Percentiles rank a stretch among this genome's conserved stretches.
These are phyloP conservation scores for Scheffersomyces segobiensis DNA, from an alignment of 1,139 yeast species.

Conservation along the genomic window DNA sequence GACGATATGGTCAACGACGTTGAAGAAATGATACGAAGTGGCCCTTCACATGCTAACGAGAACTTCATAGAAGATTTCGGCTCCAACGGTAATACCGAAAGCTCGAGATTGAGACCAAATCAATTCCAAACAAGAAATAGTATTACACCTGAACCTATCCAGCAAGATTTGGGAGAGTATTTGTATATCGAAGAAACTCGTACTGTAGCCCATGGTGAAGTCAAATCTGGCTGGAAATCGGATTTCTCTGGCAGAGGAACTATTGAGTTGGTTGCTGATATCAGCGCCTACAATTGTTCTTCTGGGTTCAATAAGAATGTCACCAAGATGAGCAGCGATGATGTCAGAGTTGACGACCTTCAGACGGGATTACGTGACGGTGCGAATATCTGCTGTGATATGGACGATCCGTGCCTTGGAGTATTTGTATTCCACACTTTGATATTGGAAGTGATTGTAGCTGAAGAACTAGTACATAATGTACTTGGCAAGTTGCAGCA, in stretches of 20 bases:
- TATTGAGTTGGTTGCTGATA: constrained; percentile 74
- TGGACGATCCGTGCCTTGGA: constrained; percentile 81
- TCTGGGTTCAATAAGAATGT: constrained; percentile 51
- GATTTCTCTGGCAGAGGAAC: constrained; percentile 77
- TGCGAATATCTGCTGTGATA: constrained; percentile 73
- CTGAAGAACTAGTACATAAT: constrained; percentile 72
- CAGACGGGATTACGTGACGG: constrained; percentile 36
- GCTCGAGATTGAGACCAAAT: background rate
- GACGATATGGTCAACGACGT: constrained; percentile 12
- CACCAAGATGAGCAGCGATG: constrained; percentile 28
- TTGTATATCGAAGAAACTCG: constrained; percentile 71
- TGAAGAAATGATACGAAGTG: constrained; percentile 22
- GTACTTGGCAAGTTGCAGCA: constrained; percentile 7
- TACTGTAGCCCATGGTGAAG: constrained; percentile 73
- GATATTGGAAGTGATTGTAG: constrained; percentile 86
- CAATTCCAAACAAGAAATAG: background rate
- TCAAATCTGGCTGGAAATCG: constrained; percentile 92
- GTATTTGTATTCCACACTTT: constrained; percentile 72
- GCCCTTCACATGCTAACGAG: constrained; percentile 27
- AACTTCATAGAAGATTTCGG: constrained; percentile 33
- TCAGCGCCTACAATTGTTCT: constrained; percentile 56
- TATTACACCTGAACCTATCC: background rate
- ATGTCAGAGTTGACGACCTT: constrained; percentile 24
- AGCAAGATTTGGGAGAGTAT: constrained; percentile 24
- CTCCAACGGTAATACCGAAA: background rate